Evolutionary conservation across 2,329 filamentous ascomycete species (phyloP).

Genomic region (Cladophialophora yegresii): DNA sequence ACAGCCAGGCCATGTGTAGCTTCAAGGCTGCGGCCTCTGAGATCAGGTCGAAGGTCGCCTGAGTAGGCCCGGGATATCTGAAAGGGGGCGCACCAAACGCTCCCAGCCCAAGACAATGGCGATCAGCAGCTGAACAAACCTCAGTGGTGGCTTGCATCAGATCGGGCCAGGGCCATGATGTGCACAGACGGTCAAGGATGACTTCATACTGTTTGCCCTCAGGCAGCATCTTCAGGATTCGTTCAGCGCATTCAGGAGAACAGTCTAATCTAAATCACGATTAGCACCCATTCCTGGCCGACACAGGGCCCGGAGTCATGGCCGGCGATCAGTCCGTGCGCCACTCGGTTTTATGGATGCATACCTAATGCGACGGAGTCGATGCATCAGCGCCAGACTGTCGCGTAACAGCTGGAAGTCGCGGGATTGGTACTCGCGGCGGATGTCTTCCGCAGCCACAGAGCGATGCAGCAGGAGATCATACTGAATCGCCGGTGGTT

Average conservation of each 20-base stretch:
- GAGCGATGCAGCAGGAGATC: background rate
- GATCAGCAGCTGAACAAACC: slow-evolving; percentile 14
- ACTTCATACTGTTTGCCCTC: slow-evolving; percentile 22
- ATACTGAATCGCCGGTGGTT: background rate
- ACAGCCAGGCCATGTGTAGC: slow-evolving; percentile 26
- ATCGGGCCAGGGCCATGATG: slow-evolving; percentile 16
- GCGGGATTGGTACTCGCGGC: background rate
- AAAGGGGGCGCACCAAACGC: slow-evolving; percentile 10
- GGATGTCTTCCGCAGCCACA: background rate
- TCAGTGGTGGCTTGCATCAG: slow-evolving; percentile 14
- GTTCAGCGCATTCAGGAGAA: slow-evolving; percentile 18
- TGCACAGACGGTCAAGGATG: slow-evolving; percentile 25
- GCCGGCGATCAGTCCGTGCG: background rate
- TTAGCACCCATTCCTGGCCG: background rate
- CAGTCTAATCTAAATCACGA: slow-evolving; percentile 24
- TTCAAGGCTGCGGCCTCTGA: slow-evolving; percentile 21
- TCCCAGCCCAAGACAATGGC: slow-evolving; percentile 26
- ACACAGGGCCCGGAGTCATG: background rate
- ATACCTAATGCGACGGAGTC: slow-evolving; percentile 28
- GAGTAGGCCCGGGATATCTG: background rate
- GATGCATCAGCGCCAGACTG: slow-evolving; percentile 26
- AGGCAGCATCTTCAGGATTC: slow-evolving; percentile 25
- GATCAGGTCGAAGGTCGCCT: slow-evolving; percentile 21
- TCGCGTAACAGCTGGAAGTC: slow-evolving; percentile 19
- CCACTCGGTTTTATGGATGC: background rate